phyloP scores from a whole-genome alignment of 768 basidiomycete genomes.

The Agrocybe pediades region DNA sequence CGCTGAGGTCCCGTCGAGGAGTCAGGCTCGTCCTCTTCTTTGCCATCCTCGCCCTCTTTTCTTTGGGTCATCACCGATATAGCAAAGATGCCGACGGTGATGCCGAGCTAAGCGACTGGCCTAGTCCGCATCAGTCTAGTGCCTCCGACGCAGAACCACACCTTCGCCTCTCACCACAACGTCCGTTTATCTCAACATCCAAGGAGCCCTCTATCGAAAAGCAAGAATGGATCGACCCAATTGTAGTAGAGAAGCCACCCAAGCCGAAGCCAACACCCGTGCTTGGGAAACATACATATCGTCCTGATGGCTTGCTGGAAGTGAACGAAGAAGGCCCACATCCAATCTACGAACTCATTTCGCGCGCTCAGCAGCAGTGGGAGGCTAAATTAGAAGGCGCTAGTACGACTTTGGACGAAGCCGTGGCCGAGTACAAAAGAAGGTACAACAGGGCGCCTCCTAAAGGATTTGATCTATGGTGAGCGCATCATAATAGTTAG shows the following conservation, averaged over 20 bases:
- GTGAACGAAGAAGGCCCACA: conserved; percentile 49
- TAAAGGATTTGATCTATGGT: conserved; percentile 88
- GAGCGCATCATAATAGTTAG: conserved; percentile 19
- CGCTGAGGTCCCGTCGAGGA: conserved; percentile 9
- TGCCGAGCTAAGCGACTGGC: not conserved
- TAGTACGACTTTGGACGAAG: conserved; percentile 73
- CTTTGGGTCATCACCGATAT: not conserved
- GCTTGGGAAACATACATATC: conserved; percentile 34
- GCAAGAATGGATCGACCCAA: not conserved
- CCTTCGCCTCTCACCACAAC: not conserved
- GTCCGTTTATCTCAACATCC: not conserved
- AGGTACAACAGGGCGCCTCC: conserved; percentile 83
- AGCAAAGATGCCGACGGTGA: not conserved
- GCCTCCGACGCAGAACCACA: no score
- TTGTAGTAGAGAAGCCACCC: not conserved
- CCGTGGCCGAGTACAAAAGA: conserved; percentile 73
- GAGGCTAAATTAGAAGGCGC: conserved; percentile 59
- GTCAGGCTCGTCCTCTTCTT: conserved; percentile 9
- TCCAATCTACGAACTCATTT: conserved; percentile 79
- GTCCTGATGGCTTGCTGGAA: conserved; percentile 41
- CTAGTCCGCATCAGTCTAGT: no score
- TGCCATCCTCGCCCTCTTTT: conserved; percentile 3
- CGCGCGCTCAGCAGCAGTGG: conserved; percentile 69
- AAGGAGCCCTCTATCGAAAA: not conserved
- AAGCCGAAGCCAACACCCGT: conserved; percentile 1